A percentile compares a stretch with the other conserved stretches of the same genome.
phyloP scores from a whole-genome alignment of 805 yeast genomes.

The Komagataella mondaviorum region DNA sequence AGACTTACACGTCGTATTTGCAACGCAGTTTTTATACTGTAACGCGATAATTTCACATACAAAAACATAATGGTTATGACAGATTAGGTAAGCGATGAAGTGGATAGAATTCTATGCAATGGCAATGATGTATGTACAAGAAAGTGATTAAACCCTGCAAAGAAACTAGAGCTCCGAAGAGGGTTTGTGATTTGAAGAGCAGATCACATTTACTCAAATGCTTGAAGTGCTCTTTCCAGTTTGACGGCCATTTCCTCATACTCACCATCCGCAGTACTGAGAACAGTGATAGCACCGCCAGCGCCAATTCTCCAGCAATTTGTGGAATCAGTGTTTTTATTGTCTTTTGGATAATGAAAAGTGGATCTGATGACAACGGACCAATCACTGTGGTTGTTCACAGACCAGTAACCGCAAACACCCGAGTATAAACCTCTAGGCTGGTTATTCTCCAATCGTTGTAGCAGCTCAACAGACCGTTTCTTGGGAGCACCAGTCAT shows the following conservation, averaged over 20 bases:
- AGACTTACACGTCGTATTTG: not conserved
- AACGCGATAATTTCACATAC: not conserved
- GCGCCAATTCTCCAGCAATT: conserved; percentile 81
- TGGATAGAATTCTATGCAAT: not conserved
- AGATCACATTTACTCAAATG: conserved; percentile 26
- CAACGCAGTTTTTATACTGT: not conserved
- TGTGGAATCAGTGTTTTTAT: conserved; percentile 11
- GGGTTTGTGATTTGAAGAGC: not conserved
- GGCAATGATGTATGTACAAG: not conserved
- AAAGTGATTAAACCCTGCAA: not conserved
- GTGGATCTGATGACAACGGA: conserved; percentile 86
- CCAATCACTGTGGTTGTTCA: conserved; percentile 86
- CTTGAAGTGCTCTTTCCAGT: conserved; percentile 66
- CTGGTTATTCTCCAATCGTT: conserved; percentile 36
- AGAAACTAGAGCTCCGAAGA: not conserved
- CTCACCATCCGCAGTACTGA: conserved; percentile 74
- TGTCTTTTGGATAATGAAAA: conserved; percentile 46
- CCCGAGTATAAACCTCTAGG: conserved; percentile 89
- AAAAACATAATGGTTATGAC: no score
- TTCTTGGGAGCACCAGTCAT: conserved; percentile 99
- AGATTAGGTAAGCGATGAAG: not conserved
- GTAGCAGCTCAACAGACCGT: conserved; percentile 76
- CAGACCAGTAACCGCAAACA: conserved; percentile 89
- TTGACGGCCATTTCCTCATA: conserved; percentile 87
- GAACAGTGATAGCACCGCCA: conserved; percentile 93